Evolutionary conservation across 2,329 filamentous ascomycete genomes (phyloP), one percentile per base, ranked within the genome.

Genomic region (Clarireedia hainanense): DNA sequence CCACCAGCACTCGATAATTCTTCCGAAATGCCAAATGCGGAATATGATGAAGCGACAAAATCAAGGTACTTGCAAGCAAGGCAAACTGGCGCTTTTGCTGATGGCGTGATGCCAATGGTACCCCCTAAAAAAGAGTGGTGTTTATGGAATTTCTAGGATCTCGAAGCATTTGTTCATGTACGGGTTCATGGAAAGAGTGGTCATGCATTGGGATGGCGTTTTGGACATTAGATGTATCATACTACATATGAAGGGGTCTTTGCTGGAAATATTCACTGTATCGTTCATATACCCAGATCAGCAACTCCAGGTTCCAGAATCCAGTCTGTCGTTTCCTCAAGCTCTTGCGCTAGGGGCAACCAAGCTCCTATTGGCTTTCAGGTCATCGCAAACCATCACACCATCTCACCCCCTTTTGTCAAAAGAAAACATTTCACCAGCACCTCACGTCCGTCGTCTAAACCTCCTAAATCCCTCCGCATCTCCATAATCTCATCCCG

Each of bases 111-210:
- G 73, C 91, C 91, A 0, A 78, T 86, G 63, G 73, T 90, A 47
- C 89, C 91, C 20, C 91, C 91, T 0, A 85, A 84, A 70, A 77
- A 83, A 59, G 89, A 92, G 66, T 92, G 84, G 76, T 84, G 83
- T 61, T 71, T 74, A 27, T 92, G 86, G 80, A 82, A 89, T 67
- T 84, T 92, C 64, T 91, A 70, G 12, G 40, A n/a, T 24, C 26
- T 26, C 4, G 42, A 40, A 40, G 12, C 20, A 42, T 42, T 42
- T 42, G 39, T n/a, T n/a, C 39, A 20, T 14, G 39, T 9, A 9
- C 20, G 9, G 9, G 20, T 20, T 20, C 14, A 20, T 48, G 49
- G 26, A 23, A 23, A 39, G 12, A 15, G 52, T 17, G 36, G 6
- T 27, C 27, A 42, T 49, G 57, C 59, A 57, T 57, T 60, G 48